A percentile compares a stretch with the other conserved stretches of the same genome.
These are phyloP conservation scores for Crithidia sp. DNA, from an alignment of 208 protist species.

Conservation along the genomic window DNA sequence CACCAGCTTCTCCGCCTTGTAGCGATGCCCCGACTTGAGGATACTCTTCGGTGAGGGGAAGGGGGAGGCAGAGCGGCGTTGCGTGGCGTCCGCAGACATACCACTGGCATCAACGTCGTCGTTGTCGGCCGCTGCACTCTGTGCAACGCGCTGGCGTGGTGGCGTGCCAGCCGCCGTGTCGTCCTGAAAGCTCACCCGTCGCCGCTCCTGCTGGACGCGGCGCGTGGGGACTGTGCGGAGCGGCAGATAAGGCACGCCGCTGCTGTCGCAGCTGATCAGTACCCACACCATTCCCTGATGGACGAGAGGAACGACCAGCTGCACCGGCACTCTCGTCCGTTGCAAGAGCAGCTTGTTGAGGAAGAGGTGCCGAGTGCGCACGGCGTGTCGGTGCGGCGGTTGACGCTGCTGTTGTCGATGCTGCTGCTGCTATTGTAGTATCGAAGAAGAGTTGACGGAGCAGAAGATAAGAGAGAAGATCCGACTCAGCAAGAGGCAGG, in stretches of 20 bases:
- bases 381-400: not conserved
- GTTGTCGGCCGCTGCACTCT: not conserved
- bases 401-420: not conserved
- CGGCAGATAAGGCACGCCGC: constrained; percentile 6
- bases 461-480: constrained; percentile 31
- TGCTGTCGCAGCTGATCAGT: not conserved
- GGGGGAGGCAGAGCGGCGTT: not conserved
- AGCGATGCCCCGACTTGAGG: constrained; percentile 55
- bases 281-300: no score
- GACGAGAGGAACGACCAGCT: no score
- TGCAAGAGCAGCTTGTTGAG: not conserved
- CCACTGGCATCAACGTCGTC: not conserved
- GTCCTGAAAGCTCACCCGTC: constrained; percentile 7
- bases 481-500: not conserved
- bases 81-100: not conserved
- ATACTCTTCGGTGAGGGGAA: constrained; percentile 36
- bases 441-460: constrained; percentile 31
- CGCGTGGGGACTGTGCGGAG: constrained; percentile 5
- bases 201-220: not conserved
- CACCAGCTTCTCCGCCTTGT: constrained; percentile 37
- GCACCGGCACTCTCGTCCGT: not conserved
- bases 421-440: not conserved
- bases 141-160: not conserved
- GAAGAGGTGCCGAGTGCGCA: constrained; percentile 5
- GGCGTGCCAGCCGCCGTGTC: not conserved